phyloP scores from a whole-genome alignment of 2,329 filamentous ascomycete species.

The Epicoccum sorghinum region DNA sequence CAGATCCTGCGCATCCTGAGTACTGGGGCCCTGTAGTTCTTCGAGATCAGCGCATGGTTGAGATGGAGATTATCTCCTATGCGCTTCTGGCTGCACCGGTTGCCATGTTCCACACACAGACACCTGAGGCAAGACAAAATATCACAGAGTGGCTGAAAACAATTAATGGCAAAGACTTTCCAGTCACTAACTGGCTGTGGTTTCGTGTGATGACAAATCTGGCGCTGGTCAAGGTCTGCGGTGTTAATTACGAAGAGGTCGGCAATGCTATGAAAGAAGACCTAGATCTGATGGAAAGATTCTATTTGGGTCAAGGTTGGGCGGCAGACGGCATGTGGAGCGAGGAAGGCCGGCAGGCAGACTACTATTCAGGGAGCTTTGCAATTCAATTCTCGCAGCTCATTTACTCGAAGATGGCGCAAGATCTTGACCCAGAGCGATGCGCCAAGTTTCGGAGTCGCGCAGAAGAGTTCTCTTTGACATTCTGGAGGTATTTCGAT shows the following conservation, averaged over 20 bases:
- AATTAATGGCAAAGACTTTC: constrained; percentile 55
- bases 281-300: constrained; percentile 53
- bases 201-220: constrained; percentile 60
- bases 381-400: constrained; percentile 61
- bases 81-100: constrained; percentile 55
- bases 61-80: constrained; percentile 59
- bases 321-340: constrained; percentile 56
- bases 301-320: constrained; percentile 56
- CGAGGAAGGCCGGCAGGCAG: constrained; percentile 50
- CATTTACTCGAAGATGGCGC: constrained; percentile 54
- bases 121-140: constrained; percentile 40
- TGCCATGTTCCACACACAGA: constrained; percentile 43
- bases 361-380: constrained; percentile 62
- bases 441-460: constrained; percentile 47
- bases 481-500: constrained; percentile 59
- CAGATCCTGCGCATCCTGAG: constrained; percentile 41
- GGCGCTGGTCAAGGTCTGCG: constrained; percentile 52
- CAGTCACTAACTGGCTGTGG: constrained; percentile 60
- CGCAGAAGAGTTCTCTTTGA: constrained; percentile 51
- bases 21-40: constrained; percentile 58
- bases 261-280: constrained; percentile 51
- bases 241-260: constrained; percentile 44
- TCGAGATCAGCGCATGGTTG: constrained; percentile 61
- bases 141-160: constrained; percentile 51
- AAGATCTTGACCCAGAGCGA: constrained; percentile 50